A percentile compares a stretch with the other conserved stretches of the same genome.
Conservation (phyloP, 164 flowering plant species). For the Warburgia ugandensis region DNA sequence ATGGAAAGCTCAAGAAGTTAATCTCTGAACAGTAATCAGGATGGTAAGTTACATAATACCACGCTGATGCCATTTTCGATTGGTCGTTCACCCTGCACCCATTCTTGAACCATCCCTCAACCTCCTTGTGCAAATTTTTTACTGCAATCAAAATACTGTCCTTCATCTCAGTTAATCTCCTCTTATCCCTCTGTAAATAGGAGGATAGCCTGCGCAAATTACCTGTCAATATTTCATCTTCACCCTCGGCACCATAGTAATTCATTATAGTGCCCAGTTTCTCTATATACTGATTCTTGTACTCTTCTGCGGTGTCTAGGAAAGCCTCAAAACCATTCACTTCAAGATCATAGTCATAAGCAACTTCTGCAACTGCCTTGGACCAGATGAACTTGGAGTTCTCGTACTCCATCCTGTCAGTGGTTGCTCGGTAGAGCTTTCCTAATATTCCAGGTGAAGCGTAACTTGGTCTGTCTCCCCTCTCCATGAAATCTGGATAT, state of each 20-base stretch:
- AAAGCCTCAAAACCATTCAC: slow-evolving; percentile 61
- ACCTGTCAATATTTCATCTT: slow-evolving; percentile 78
- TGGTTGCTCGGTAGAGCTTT: slow-evolving; percentile 70
- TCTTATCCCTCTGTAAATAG: slow-evolving; percentile 58
- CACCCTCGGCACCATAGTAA: slow-evolving; percentile 55
- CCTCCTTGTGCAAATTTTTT: slow-evolving; percentile 54
- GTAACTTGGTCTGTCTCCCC: slow-evolving; percentile 54
- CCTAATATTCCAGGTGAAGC: slow-evolving; percentile 58
- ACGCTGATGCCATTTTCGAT: slow-evolving; percentile 64
- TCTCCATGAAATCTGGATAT: slow-evolving; percentile 92
- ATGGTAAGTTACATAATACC: slow-evolving; percentile 86
- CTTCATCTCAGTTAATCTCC: slow-evolving; percentile 59
- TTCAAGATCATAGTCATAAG: slow-evolving; percentile 65
- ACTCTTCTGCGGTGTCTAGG: slow-evolving; percentile 39
- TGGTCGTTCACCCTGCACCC: slow-evolving; percentile 34
- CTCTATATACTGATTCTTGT: slow-evolving; percentile 50
- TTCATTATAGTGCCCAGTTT: slow-evolving; percentile 47
- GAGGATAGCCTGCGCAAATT: slow-evolving; percentile 38
- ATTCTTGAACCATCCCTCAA: slow-evolving; percentile 57
- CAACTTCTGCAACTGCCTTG: slow-evolving; percentile 20
- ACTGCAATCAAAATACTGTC: slow-evolving; percentile 56
- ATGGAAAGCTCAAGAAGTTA: slow-evolving; percentile 70
- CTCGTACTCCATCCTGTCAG: too few species aligned
- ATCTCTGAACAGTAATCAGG: slow-evolving; percentile 25
- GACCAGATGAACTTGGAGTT: slow-evolving; percentile 24